phyloP scores from a whole-genome alignment of 306 rosid genomes.

The Castanea mollissima region DNA sequence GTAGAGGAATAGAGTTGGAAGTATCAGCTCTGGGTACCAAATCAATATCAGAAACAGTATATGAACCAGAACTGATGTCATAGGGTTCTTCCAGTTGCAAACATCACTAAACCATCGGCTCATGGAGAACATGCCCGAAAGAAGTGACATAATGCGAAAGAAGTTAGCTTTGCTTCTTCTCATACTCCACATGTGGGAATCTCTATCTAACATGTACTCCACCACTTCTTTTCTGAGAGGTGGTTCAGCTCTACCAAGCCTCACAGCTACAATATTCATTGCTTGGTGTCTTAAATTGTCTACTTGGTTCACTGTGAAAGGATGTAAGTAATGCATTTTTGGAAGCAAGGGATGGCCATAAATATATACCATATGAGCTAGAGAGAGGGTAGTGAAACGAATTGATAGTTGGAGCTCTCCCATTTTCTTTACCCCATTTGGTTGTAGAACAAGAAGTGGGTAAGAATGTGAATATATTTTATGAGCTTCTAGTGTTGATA shows the following conservation, averaged over 20 bases:
- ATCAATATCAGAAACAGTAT: conserved; percentile 69
- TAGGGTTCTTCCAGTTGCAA: conserved; percentile 75
- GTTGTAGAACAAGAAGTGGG: conserved; percentile 80
- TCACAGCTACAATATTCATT: conserved; percentile 73
- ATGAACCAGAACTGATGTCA: conserved; percentile 79
- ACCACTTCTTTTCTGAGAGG: conserved; percentile 85
- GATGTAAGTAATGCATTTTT: conserved; percentile 89
- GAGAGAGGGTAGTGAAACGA: conserved; percentile 78
- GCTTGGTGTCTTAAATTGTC: conserved; percentile 86
- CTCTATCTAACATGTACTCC: conserved; percentile 93
- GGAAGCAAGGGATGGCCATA: conserved; percentile 91
- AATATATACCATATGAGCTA: conserved; percentile 64
- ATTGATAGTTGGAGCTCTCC: conserved; percentile 90
- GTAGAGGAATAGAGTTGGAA: conserved; percentile 85
- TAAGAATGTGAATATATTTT: conserved; percentile 65
- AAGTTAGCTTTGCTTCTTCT: conserved; percentile 97
- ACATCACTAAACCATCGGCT: conserved; percentile 78
- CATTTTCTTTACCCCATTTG: conserved; percentile 88
- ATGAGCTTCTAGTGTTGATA: conserved; percentile 83
- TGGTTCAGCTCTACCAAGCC: conserved; percentile 90
- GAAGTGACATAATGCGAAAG: conserved; percentile 79
- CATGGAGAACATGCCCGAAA: conserved; percentile 57
- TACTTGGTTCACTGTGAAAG: conserved; percentile 86
- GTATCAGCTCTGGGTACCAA: conserved; percentile 85
- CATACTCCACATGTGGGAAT: conserved; percentile 97